Percentiles rank a stretch among this genome's conserved stretches.
Evolutionary conservation across 306 rosid species (phyloP).

Genomic region (Mimosa bimucronata): DNA sequence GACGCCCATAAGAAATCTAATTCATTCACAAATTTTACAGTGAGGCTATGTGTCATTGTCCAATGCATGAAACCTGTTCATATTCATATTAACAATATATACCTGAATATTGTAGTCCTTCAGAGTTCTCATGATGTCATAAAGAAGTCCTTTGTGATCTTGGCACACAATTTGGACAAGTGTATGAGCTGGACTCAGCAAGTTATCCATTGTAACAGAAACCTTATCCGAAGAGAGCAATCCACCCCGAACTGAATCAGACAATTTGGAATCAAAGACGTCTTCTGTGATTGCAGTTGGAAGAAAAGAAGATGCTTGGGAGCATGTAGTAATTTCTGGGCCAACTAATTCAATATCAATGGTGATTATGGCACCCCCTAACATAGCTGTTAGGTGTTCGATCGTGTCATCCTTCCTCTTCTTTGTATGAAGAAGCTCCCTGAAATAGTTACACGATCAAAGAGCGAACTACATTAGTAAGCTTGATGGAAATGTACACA

Average conservation of each 20-base stretch:
- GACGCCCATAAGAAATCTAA: constrained; percentile 95
- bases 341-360: constrained; percentile 77
- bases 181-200: constrained; percentile 91
- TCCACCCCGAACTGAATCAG: constrained; percentile 49
- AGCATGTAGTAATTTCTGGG: constrained; percentile 62
- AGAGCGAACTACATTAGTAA: constrained; percentile 31
- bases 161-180: constrained; percentile 86
- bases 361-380: constrained; percentile 61
- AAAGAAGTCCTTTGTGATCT: constrained; percentile 96
- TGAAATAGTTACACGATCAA: constrained; percentile 43
- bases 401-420: constrained; percentile 73
- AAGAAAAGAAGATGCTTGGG: constrained; percentile 72
- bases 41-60: constrained; percentile 19
- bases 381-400: constrained; percentile 46
- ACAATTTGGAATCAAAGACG: constrained; percentile 47
- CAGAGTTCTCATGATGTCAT: constrained; percentile 95
- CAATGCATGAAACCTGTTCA: constrained; percentile 31
- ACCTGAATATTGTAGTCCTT: constrained; percentile 91
- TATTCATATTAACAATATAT: constrained; percentile 29
- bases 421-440: constrained; percentile 81
- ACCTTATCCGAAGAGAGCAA: constrained; percentile 53
- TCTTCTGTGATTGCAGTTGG: constrained; percentile 73
- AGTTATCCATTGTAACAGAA: constrained; percentile 73
- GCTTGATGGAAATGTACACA: constrained; percentile 24
- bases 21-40: constrained; percentile 36